phyloP scores from a whole-genome alignment of 495 filamentous ascomycete genomes.

The Penicillium ucsense region DNA sequence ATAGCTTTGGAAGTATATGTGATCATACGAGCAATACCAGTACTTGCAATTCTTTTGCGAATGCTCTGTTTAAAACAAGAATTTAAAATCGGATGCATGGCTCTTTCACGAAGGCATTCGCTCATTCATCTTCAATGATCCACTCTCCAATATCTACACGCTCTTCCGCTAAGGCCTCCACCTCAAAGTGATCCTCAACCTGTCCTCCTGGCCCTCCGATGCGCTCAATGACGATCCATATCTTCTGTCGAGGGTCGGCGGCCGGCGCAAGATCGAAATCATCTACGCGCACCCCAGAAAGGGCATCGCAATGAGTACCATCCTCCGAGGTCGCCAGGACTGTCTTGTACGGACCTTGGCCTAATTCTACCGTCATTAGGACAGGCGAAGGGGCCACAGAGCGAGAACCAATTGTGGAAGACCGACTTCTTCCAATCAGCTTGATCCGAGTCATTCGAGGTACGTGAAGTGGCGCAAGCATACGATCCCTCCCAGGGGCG shows the following conservation, averaged over 20 bases:
- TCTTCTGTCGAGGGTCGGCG: constrained; percentile 34
- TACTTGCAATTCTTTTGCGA: no score
- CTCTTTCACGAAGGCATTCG: no score
- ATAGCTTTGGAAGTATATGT: no score
- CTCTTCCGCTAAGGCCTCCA: constrained; percentile 62
- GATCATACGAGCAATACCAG: no score
- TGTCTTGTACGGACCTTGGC: constrained; percentile 56
- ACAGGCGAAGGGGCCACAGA: constrained; percentile 44
- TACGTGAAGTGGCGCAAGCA: constrained; percentile 42
- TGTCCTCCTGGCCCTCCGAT: constrained; percentile 44
- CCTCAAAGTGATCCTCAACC: constrained; percentile 46
- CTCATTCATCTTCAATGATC: constrained; percentile 31
- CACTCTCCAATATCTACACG: constrained; percentile 51
- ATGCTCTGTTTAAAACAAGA: no score
- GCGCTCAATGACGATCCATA: constrained; percentile 76
- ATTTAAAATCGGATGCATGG: no score
- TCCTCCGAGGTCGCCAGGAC: constrained; percentile 48
- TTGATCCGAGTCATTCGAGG: constrained; percentile 48
- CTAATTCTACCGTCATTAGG: constrained; percentile 55
- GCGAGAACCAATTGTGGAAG: constrained; percentile 26
- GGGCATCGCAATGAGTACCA: constrained; percentile 60
- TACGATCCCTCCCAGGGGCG: constrained; percentile 37
- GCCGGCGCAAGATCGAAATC: constrained; percentile 62
- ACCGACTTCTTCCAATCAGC: constrained; percentile 38
- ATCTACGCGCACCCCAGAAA: constrained; percentile 55